Percentiles rank a stretch among this genome's conserved stretches.
Conservation (phyloP, 306 rosid genomes). For the Trifolium dubium region DNA sequence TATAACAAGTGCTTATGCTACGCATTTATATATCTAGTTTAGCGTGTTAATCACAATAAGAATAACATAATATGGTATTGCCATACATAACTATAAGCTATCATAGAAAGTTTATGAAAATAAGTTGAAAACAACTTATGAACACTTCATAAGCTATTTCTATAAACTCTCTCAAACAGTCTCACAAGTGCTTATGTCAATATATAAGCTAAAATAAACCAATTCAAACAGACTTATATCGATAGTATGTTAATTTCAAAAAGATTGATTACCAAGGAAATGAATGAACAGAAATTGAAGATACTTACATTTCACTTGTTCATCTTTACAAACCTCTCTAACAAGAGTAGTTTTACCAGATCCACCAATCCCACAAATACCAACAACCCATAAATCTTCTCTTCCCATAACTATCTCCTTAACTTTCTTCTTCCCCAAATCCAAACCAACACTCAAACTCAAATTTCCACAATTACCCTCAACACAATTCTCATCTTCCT, state of each 20-base stretch:
- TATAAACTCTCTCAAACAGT: neutral
- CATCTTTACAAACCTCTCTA: constrained; percentile 69
- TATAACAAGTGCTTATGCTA: neutral
- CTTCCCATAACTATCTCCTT: constrained; percentile 60
- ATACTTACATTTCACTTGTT: constrained; percentile 72
- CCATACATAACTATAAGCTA: no score
- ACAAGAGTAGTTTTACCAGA: constrained; percentile 96
- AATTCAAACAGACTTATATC: no score
- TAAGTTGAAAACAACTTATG: no score
- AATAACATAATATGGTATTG: no score
- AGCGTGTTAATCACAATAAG: neutral
- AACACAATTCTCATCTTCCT: constrained; percentile 50
- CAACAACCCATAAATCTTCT: constrained; percentile 59
- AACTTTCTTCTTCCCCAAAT: constrained; percentile 68
- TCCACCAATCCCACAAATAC: constrained; percentile 85
- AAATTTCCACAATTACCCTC: constrained; percentile 53
- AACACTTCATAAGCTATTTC: no score
- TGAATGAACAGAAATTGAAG: neutral
- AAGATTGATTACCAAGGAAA: no score
- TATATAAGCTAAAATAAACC: no score
- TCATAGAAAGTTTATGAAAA: no score
- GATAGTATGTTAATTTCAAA: no score
- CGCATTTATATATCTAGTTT: neutral
- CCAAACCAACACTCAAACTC: constrained; percentile 58
- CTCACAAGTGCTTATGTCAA: no score